Evolutionary conservation across 352 stramenopile genomes (phyloP).

Genomic region (Phytophthora fragariae): DNA sequence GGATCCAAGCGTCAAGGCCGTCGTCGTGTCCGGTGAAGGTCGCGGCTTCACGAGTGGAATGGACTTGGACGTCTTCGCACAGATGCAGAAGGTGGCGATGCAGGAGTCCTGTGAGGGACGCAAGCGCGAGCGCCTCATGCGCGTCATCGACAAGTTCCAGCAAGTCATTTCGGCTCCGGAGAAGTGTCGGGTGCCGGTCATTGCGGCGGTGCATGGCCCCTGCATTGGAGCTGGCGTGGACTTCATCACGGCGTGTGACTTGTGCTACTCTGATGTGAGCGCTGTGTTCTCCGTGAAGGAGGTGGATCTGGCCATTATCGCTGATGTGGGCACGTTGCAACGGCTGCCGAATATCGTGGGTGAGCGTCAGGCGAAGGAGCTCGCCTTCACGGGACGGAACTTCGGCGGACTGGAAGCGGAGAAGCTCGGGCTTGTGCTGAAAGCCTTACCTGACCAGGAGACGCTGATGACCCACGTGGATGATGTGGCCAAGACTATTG

Average conservation of each 20-base stretch:
- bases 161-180: conserved; percentile 85
- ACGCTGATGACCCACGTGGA: conserved; percentile 64
- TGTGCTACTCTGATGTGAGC: conserved; percentile 86
- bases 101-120: conserved; percentile 76
- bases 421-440: conserved; percentile 79
- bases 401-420: conserved; percentile 84
- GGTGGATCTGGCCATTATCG: conserved; percentile 90
- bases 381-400: conserved; percentile 85
- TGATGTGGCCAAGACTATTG: conserved; percentile 68
- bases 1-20: conserved; percentile 72
- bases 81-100: conserved; percentile 72
- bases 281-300: conserved; percentile 90
- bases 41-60: conserved; percentile 89
- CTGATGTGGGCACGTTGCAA: conserved; percentile 90
- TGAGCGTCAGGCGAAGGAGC: conserved; percentile 85
- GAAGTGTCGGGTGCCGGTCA: conserved; percentile 84
- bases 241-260: conserved; percentile 88
- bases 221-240: conserved; percentile 90
- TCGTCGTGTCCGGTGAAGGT: conserved; percentile 85
- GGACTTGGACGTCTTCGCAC: conserved; percentile 88
- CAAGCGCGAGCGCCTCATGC: conserved; percentile 84
- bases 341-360: conserved; percentile 87
- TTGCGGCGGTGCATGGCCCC: conserved; percentile 79
- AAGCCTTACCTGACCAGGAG: conserved; percentile 67
- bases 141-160: conserved; percentile 87